Evolutionary conservation across 345 rosid genomes (phyloP).

Genomic region (Populus nigra): DNA sequence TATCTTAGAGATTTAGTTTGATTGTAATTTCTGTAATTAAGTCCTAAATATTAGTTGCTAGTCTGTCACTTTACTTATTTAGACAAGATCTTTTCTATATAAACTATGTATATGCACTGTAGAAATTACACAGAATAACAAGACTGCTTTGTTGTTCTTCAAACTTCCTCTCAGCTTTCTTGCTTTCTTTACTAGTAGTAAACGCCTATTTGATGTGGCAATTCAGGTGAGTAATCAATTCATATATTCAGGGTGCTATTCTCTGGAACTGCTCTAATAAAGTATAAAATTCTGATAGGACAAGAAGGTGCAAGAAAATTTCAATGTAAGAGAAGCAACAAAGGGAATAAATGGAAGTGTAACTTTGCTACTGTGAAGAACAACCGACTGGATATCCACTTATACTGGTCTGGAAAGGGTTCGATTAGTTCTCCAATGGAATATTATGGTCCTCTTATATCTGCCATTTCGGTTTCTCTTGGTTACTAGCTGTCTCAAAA

Average conservation of each 20-base stretch:
- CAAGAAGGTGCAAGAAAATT: background rate
- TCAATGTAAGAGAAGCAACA: background rate
- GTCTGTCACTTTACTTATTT: too few relatives aligned
- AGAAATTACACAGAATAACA: too few relatives aligned
- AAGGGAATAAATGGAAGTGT: background rate
- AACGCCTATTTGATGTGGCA: background rate
- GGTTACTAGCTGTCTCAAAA: background rate
- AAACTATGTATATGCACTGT: too few relatives aligned
- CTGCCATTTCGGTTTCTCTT: slow-evolving; percentile 7
- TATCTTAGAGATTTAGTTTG: too few relatives aligned
- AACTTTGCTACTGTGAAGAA: slow-evolving; percentile 4
- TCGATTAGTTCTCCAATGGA: background rate
- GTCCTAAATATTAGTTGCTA: too few relatives aligned
- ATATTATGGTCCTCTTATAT: slow-evolving; percentile 7
- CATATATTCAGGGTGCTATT: background rate
- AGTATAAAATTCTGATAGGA: background rate
- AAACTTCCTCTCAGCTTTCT: too few relatives aligned
- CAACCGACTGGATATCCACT: slow-evolving; percentile 1
- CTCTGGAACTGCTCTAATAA: background rate
- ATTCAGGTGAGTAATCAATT: background rate
- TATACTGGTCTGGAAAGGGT: slow-evolving; percentile 6
- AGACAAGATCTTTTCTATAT: too few relatives aligned
- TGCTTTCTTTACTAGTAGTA: background rate
- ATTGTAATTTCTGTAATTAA: too few relatives aligned
- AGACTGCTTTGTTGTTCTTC: too few relatives aligned